phyloP scores from a whole-genome alignment of 129 eudicot genomes.

The Artemisia annua region DNA sequence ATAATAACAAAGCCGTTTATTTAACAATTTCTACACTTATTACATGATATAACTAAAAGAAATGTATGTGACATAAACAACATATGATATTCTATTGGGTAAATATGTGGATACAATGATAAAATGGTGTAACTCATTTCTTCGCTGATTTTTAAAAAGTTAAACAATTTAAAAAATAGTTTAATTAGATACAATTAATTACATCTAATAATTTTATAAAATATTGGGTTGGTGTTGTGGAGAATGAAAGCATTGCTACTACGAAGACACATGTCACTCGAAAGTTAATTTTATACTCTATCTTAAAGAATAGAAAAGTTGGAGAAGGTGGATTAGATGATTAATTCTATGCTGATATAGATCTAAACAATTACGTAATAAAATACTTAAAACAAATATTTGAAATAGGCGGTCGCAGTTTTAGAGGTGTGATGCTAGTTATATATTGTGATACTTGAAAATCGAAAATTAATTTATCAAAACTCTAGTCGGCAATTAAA shows the following conservation, averaged over 20 bases:
- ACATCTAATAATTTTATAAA: not conserved
- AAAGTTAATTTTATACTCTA: not conserved
- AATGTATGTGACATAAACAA: too few species aligned
- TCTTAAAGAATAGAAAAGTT: not conserved
- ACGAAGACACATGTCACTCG: constrained; percentile 14
- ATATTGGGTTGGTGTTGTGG: not conserved
- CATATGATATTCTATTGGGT: too few species aligned
- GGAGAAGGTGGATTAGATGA: not conserved
- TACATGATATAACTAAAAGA: too few species aligned
- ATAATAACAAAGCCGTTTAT: too few species aligned
- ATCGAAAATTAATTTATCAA: too few species aligned
- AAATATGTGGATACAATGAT: too few species aligned
- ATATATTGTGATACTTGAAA: too few species aligned
- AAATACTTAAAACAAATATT: not conserved
- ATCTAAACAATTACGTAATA: not conserved
- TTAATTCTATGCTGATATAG: not conserved
- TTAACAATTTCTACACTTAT: not conserved
- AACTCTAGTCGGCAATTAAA: too few species aligned
- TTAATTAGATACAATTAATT: not conserved
- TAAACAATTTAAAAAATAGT: too few species aligned
- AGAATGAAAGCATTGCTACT: not conserved
- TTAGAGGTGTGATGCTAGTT: not conserved
- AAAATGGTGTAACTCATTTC: too few species aligned
- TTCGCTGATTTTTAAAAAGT: too few species aligned
- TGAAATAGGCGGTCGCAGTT: not conserved